These are phyloP conservation scores for Ilyonectria mors-panacis DNA, from an alignment of 2,329 filamentous ascomycete species.

Conservation along the genomic window DNA sequence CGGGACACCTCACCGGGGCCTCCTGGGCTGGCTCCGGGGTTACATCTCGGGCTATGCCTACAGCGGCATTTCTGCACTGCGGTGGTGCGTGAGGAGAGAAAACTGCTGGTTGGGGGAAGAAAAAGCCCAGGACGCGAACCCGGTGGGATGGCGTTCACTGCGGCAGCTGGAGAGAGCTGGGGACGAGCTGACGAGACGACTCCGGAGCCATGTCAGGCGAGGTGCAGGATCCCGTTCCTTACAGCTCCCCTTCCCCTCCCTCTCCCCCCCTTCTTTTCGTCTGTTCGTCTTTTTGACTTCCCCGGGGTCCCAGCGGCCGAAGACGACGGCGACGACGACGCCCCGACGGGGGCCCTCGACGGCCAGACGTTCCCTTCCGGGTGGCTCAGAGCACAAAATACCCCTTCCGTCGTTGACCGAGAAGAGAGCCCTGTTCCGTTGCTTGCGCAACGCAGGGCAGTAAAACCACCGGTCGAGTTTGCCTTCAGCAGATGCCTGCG, in stretches of 20 bases:
- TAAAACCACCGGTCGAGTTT: constrained; percentile 37
- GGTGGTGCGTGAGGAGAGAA: constrained; percentile 29
- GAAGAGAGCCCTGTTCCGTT: constrained; percentile 45
- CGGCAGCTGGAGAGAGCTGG: constrained; percentile 6
- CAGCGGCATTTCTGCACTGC: constrained; percentile 40
- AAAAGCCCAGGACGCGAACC: background rate
- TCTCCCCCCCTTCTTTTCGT: constrained; percentile 17
- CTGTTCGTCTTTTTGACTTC: constrained; percentile 22
- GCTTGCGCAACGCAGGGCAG: constrained; percentile 44
- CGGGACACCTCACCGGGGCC: constrained; percentile 40
- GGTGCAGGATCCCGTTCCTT: constrained; percentile 31
- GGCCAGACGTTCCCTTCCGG: constrained; percentile 39
- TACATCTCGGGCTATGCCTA: constrained; percentile 42
- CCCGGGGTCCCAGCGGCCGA: constrained; percentile 40
- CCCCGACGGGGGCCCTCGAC: constrained; percentile 11
- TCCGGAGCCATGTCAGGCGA: constrained; percentile 29
- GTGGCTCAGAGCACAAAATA: constrained; percentile 38
- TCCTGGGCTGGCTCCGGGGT: constrained; percentile 42
- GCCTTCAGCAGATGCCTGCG: constrained; percentile 35
- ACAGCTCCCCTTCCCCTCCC: constrained; percentile 20
- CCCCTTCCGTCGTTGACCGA: constrained; percentile 40
- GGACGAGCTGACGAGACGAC: constrained; percentile 14
- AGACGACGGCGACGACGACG: constrained; percentile 40
- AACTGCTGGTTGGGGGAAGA: constrained; percentile 18
- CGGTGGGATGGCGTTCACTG: constrained; percentile 20